A percentile compares a stretch with the other conserved stretches of the same genome.
These are phyloP conservation scores for Eimeria tenella DNA, from an alignment of 169 alveolate genomes.

Conservation along the genomic window DNA sequence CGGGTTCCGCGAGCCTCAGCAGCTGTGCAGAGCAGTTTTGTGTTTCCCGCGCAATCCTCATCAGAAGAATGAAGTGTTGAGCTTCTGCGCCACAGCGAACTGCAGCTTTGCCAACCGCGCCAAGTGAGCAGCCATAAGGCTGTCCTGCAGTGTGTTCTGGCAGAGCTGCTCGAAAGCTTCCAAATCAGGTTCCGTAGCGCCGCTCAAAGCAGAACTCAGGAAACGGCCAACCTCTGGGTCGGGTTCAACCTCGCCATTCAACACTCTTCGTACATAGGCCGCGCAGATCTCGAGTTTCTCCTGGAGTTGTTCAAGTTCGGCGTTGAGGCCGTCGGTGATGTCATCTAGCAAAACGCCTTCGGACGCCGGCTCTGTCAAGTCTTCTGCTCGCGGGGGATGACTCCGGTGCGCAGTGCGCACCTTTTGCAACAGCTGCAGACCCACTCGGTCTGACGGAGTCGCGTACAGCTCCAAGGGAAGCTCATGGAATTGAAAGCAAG, in stretches of 20 bases:
- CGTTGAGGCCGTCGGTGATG: conserved; percentile 69
- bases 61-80: conserved; percentile 87
- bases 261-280: conserved; percentile 62
- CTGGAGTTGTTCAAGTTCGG: conserved; percentile 74
- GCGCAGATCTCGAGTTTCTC: conserved; percentile 67
- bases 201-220: conserved; percentile 86
- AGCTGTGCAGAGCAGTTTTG: background rate
- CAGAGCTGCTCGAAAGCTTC: conserved; percentile 88
- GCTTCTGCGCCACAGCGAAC: conserved; percentile 90
- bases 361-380: conserved; percentile 68
- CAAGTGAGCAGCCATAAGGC: conserved; percentile 88
- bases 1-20: background rate
- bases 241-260: conserved; percentile 66
- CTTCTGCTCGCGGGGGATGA: conserved; percentile 79
- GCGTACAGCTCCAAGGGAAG: conserved; percentile 88
- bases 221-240: conserved; percentile 90
- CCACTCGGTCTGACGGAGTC: conserved; percentile 85
- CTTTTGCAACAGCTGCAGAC: conserved; percentile 71
- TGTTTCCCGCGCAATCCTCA: background rate
- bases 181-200: conserved; percentile 84
- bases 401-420: conserved; percentile 73
- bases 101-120: conserved; percentile 88
- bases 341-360: conserved; percentile 69
- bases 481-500: conserved; percentile 91
- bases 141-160: conserved; percentile 90